These are phyloP conservation scores for Mortierella antarctica DNA, from an alignment of 192 early-diverging fungal species.

Conservation along the genomic window DNA sequence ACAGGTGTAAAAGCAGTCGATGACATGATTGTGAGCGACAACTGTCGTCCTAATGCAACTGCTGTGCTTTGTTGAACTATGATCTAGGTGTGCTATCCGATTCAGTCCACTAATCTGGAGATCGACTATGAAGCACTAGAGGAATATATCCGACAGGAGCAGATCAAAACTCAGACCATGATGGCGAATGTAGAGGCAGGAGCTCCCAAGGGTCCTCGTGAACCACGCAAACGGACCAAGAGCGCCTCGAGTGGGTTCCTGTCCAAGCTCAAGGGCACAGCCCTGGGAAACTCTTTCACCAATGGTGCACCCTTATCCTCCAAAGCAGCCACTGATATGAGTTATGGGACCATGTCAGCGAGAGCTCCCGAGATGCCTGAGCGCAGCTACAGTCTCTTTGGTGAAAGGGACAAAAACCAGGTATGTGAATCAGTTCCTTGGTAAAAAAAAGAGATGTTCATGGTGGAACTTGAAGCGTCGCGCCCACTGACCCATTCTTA, in stretches of 20 bases:
- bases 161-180: constrained; percentile 45
- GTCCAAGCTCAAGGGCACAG: constrained; percentile 26
- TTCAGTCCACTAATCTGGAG: constrained; percentile 24
- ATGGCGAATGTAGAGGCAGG: constrained; percentile 5
- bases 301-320: constrained; percentile 4
- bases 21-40: not conserved
- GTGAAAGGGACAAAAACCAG: constrained; percentile 46
- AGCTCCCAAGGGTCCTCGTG: not conserved
- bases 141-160: constrained; percentile 50
- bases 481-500: not conserved
- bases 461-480: not conserved
- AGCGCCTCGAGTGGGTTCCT: constrained; percentile 21
- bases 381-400: constrained; percentile 53
- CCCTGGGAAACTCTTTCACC: constrained; percentile 21
- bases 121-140: constrained; percentile 42
- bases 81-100: constrained; percentile 39
- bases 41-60: not conserved
- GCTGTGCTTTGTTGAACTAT: not conserved
- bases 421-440: constrained; percentile 1
- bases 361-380: constrained; percentile 15
- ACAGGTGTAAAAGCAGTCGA: too few species aligned
- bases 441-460: not conserved
- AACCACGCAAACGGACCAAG: constrained; percentile 8
- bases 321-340: constrained; percentile 14
- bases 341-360: constrained; percentile 31